Base-by-base conservation (phyloP, 352 stramenopile genomes). In the Globisporangium mamillatum region DNA sequence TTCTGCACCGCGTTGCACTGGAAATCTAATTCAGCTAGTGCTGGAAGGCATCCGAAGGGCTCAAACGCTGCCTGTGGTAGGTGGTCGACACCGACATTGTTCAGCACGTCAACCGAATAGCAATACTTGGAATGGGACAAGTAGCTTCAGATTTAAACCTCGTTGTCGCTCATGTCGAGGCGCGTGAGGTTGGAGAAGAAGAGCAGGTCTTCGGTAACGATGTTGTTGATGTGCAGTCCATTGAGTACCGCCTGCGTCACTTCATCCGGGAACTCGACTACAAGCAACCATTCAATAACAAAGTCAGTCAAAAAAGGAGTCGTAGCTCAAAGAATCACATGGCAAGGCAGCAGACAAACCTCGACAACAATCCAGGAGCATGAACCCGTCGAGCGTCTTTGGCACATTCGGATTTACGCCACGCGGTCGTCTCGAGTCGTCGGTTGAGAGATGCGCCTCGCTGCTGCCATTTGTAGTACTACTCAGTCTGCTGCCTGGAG, bases 241-340 rank as follows among this genome's bases (percentile, higher is more conserved):
- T 76, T 86, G 36, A 94, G 64, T 20, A 88, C 72, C 25, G 84
- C 84, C 56, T 91, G 77, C 4, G 74, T 72, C 22, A 91, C 80
- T 69, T 94, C 86, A 59, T 94, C 86, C 6, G 86, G 86, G 67
- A 94, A 94, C 64, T 94, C 86, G 29, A 91, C 86, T 91, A 66
- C 27, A 29, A 60, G 36, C 1, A 48, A 62, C 9, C 25, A 62
- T 36, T 25, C 4, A 14, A n/a, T n/a, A 44, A 22, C 41, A 44
- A 36, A n/a, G 3, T 44, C 34, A 61, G 50, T 24, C 14, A 6
- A 36, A 41, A 41, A 9, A 38, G 25, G 24, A 32, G 9, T 32
- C 32, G 50, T 27, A 24, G 34, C 24, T 54, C 29, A 58, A 67
- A 25, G n/a, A 9, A 2, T 44, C 29, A 3, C 3, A 27, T 61